phyloP scores from a whole-genome alignment of 352 stramenopile genomes.

The Pythium phragmiticola region DNA sequence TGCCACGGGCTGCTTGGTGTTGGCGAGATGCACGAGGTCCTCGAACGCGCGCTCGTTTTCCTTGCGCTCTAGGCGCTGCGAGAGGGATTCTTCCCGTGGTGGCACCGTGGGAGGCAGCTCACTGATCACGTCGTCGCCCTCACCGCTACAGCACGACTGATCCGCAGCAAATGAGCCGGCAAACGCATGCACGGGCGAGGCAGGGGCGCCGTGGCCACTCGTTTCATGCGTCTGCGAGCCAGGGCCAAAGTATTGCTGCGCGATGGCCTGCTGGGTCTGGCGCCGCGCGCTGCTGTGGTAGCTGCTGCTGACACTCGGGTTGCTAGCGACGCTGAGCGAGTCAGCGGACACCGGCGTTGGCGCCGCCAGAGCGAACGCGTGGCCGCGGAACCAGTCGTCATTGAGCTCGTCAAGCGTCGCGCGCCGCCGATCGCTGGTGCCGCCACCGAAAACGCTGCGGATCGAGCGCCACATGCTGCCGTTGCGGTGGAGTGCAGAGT shows the following conservation, averaged over 20 bases:
- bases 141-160: background rate
- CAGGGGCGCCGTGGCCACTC: background rate
- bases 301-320: conserved; percentile 46
- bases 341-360: conserved; percentile 19
- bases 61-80: conserved; percentile 32
- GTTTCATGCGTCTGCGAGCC: conserved; percentile 9
- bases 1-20: conserved; percentile 51
- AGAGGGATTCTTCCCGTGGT: conserved; percentile 19
- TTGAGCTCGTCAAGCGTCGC: conserved; percentile 8
- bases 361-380: conserved; percentile 1
- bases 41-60: conserved; percentile 56
- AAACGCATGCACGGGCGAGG: background rate
- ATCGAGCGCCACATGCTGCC: conserved; percentile 17
- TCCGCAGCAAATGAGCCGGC: background rate
- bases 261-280: conserved; percentile 51
- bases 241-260: conserved; percentile 32
- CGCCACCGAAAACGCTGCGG: conserved; percentile 9
- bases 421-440: background rate
- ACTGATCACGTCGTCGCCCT: background rate
- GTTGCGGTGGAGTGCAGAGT: background rate
- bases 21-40: conserved; percentile 51
- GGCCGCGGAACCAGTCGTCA: conserved; percentile 13
- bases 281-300: conserved; percentile 48
- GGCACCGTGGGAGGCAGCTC: background rate
- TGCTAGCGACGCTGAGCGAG: conserved; percentile 39